Conservation (phyloP, 139 green algal genomes). For the Tetradesmus lagerheimii region DNA sequence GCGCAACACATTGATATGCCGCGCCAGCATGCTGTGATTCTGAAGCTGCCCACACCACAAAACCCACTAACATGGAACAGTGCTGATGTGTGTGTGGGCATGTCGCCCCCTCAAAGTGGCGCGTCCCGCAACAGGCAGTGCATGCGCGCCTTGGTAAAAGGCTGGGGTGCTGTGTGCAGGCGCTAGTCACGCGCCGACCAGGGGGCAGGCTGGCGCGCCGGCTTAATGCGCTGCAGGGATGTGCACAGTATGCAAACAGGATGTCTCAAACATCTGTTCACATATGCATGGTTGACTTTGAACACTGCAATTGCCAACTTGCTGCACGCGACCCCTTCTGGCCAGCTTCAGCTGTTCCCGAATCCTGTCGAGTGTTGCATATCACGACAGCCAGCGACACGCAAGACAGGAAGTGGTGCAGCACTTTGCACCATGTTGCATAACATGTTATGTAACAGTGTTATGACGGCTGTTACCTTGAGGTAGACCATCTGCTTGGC, state of each 20-base stretch:
- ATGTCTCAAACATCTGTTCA: no score
- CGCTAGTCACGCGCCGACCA: slow-evolving; percentile 42
- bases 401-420: no score
- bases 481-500: slow-evolving; percentile 97
- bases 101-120: slow-evolving; percentile 41
- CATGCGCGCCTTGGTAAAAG: slow-evolving; percentile 22
- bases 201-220: slow-evolving; percentile 36
- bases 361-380: no score
- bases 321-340: no score
- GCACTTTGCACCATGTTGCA: neutral
- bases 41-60: neutral
- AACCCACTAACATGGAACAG: neutral
- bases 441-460: neutral
- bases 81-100: neutral
- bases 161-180: slow-evolving; percentile 13
- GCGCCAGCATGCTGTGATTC: neutral
- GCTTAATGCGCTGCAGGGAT: slow-evolving; percentile 42
- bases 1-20: no score
- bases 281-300: no score
- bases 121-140: neutral
- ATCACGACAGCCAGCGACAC: no score
- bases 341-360: no score
- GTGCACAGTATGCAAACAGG: no score
- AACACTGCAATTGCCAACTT: no score
- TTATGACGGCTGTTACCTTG: slow-evolving; percentile 67